Base-by-base conservation (phyloP, 805 yeast genomes). In the Nakazawaea ernobii region DNA sequence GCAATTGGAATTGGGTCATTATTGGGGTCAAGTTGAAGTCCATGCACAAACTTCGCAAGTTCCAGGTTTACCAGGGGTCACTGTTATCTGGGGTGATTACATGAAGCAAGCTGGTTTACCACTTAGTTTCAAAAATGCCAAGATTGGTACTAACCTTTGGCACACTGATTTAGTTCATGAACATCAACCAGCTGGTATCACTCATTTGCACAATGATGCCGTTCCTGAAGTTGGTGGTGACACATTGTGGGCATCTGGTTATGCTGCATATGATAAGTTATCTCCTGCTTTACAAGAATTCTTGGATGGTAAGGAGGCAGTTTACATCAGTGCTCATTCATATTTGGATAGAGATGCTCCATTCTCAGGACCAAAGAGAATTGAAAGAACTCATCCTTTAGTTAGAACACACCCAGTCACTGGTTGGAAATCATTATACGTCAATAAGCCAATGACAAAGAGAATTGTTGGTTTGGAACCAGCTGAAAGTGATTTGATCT, bases 391-490 rank as follows among this genome's bases (percentile, higher is more conserved):
- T 49, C 86, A 81, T 61, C 85, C 84, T 2, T 53, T 81, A 26
- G 73, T 81, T 32, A 73, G 85, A 64, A 77, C 84, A 35, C 82
- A 82, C 54, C 86, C 86, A 8, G 82, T 74, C 11, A 80, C 85
- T 28, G 84, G 84, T 39, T 71, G 79, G 77, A 81, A 80, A 61
- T 65, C 80, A 1, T 62, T 80, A 52, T 80, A 66, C 50, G 77
- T 79, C 38, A 78, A 79, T 61, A 69, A 79, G 42, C 63, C 68
- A 17, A 69, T 70, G 71, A 78, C 82, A 11, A 65, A 58, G 39
- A 67, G 77, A 50, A 79, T 79, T 49, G 70, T 72, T 8, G 84
- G 82, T 0, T 66, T 79, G 45, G 71, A 73, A 46, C 70, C 72
- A 24, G 75, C 64, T 43, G 84, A 80, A 61, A 68, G 75, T 8